These are phyloP conservation scores for Rhizoclosmatium globosum DNA, from an alignment of 192 early-diverging fungal species.

Conservation along the genomic window DNA sequence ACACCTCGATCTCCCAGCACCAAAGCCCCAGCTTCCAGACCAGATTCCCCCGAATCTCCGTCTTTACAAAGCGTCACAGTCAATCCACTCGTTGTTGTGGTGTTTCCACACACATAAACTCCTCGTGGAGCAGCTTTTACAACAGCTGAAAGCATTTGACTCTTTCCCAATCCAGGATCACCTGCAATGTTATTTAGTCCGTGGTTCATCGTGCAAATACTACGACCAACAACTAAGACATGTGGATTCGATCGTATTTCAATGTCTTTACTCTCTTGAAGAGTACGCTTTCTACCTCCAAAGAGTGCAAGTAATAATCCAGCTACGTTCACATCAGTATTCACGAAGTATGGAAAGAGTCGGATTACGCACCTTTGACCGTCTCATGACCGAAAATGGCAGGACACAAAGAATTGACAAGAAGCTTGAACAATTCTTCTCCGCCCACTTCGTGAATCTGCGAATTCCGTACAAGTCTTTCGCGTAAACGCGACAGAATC, in stretches of 20 bases:
- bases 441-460: constrained; percentile 63
- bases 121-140: constrained; percentile 79
- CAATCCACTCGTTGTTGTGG: constrained; percentile 68
- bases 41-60: constrained; percentile 70
- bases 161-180: constrained; percentile 85
- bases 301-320: constrained; percentile 82
- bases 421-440: constrained; percentile 61
- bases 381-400: constrained; percentile 85
- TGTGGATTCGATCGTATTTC: constrained; percentile 75
- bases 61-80: constrained; percentile 76
- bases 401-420: constrained; percentile 84
- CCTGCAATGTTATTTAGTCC: constrained; percentile 42
- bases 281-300: constrained; percentile 61
- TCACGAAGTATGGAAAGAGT: no score
- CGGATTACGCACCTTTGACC: constrained; percentile 62
- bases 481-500: constrained; percentile 74
- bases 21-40: constrained; percentile 76
- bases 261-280: constrained; percentile 52
- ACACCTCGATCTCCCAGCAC: constrained; percentile 84
- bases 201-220: no score
- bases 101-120: constrained; percentile 76
- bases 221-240: constrained; percentile 77
- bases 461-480: constrained; percentile 78
- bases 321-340: no score
- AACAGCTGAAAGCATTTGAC: constrained; percentile 79